Base-by-base conservation (phyloP, 1,139 yeast genomes). In the Hansenula anomala region DNA sequence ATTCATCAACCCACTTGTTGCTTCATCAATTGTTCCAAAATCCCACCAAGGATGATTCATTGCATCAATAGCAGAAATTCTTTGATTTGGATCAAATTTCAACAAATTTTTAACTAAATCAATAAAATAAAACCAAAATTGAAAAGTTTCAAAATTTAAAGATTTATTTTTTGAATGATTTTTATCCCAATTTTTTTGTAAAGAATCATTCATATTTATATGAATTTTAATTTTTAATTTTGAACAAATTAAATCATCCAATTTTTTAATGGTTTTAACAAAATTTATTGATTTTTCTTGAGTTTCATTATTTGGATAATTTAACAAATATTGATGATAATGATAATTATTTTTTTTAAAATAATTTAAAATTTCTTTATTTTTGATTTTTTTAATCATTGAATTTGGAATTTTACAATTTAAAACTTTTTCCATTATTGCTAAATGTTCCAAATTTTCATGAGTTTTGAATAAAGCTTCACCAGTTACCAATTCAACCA, bases 381-480 rank as follows among this genome's bases (percentile, higher is more conserved):
- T 43, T 7, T 45, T 48, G 14, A 51, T 40, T 27, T 36, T 46
- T 23, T 41, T 41, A 14, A 53, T 37, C 41, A 52, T 33, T 12
- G 46, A 29, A 9, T 36, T 39, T 16, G 57, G 55, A 3, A 38
- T 46, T 48, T 45, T 48, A 36, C 36, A 64, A 17, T 79, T 79
- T 31, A 80, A 66, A 15, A 90, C 76, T 48, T 78, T 80, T 60
- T 92, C 94, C 85, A 94, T 92, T 83, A 94, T 80, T 14, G 96
- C 96, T 58, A 94, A 69, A 63, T 94, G 98, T 60, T 92, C 97
- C 42, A 81, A 67, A 59, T 92, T 90, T 56, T 92, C 97, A 60
- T 92, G 97, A 1, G 97, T 94, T 49, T 87, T 90, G 61, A 92
- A 94, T 25, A 94, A 64, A 0, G 97, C 96, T 53, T 88, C 96